These are phyloP conservation scores for Amanita exitialis DNA, from an alignment of 768 basidiomycete species.

Conservation along the genomic window DNA sequence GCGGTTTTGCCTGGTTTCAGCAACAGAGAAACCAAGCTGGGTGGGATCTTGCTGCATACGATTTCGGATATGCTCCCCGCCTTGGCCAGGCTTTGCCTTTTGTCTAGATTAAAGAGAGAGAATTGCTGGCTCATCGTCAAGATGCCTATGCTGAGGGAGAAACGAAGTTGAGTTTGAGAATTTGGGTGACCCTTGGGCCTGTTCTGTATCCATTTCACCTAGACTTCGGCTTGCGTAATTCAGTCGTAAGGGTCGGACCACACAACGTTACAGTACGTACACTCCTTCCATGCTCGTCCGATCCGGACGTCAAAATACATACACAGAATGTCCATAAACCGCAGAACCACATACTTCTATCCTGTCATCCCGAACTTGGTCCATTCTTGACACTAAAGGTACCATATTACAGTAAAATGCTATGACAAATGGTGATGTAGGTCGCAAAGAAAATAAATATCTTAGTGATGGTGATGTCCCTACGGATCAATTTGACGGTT, in stretches of 20 bases:
- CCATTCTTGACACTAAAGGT: neutral
- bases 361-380: neutral
- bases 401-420: neutral
- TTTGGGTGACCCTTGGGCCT: neutral
- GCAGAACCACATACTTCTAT: neutral
- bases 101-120: constrained; percentile 2
- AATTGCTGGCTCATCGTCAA: constrained; percentile 1
- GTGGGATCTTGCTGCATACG: constrained; percentile 1
- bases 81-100: neutral
- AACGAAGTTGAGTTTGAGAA: neutral
- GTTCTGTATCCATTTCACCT: neutral
- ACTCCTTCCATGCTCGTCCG: neutral
- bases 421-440: neutral
- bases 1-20: neutral
- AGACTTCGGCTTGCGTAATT: constrained; percentile 2
- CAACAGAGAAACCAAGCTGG: neutral
- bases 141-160: neutral
- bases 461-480: neutral
- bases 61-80: neutral
- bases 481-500: constrained; percentile 20
- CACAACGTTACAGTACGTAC: neutral
- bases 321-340: neutral
- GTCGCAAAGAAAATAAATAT: neutral
- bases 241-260: neutral
- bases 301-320: too few relatives aligned